Conservation (phyloP, 305 asterid genomes). For the Solanum hybrid region DNA sequence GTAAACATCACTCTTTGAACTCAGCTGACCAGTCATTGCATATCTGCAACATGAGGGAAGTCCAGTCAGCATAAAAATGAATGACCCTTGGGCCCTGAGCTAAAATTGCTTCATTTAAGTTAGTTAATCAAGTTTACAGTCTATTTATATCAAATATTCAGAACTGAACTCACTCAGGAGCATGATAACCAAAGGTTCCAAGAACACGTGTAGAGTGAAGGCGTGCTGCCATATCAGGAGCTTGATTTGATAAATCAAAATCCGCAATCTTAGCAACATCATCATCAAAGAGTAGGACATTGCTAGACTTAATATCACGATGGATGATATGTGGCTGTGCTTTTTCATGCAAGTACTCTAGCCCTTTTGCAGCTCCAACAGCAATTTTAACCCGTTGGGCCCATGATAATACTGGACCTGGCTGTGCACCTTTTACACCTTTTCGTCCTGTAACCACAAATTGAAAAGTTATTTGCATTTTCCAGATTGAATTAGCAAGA, state of each 20-base stretch:
- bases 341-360: conserved; percentile 34
- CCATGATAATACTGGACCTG: conserved; percentile 37
- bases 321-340: conserved; percentile 34
- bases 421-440: conserved; percentile 42
- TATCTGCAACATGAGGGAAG: conserved; percentile 17
- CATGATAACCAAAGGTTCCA: conserved; percentile 40
- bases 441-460: conserved; percentile 21
- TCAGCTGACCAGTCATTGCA: conserved; percentile 42
- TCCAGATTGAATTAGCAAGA: background rate
- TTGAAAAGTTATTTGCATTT: background rate
- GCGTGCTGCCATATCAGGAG: conserved; percentile 38
- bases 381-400: conserved; percentile 34
- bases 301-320: conserved; percentile 38
- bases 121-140: background rate
- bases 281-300: conserved; percentile 26
- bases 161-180: conserved; percentile 29
- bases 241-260: conserved; percentile 36
- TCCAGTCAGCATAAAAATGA: background rate
- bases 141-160: background rate
- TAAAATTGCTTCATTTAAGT: background rate
- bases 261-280: conserved; percentile 36
- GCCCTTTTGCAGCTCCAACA: conserved; percentile 38
- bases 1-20: conserved; percentile 33
- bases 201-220: conserved; percentile 41
- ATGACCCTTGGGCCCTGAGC: background rate